Evolutionary conservation across 2,329 filamentous ascomycete species (phyloP), one percentile per base, ranked within the genome.

Genomic region (Microdochium paspali): DNA sequence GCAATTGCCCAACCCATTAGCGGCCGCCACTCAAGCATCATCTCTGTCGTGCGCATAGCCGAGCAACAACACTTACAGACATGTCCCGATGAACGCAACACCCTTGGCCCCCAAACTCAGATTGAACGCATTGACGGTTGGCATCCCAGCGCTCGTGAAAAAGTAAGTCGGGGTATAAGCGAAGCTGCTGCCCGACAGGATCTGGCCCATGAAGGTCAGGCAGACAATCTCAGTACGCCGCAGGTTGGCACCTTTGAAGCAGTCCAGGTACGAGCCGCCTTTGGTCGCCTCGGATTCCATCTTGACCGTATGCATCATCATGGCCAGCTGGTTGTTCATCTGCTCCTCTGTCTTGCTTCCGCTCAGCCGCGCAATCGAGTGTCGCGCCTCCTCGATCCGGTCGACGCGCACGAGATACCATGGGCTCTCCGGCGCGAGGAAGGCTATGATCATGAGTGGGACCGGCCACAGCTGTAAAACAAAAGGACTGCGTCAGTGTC

Each of bases 351-450:
- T 61, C 49, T 53, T 60, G 50, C 45, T 44, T 6, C 58, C 58
- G 20, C 60, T 60, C 1, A 71, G 59, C n/a, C 66, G 58, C 40
- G 53, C 49, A 4, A 71, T 51, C 2, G 66, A 56, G 24, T 54
- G 53, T 32, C 61, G 58, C 6, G 70, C 70, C 15, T 64, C 57
- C 2, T 64, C 59, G 6, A 62, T 52, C 5, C 62, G 62, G 5
- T 66, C 66, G 2, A 61, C 55, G 4, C 70, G 65, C 24, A 73
- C 65, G 3, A 69, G 62, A 61, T 65, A 71, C 68, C 71, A 74
- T 0, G 71, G 71, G 26, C 66, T 70, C 52, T 74, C 71, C 1
- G 71, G 71, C 4, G 68, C 66, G n/a, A 72, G 63, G 24, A 60
- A 55, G 10, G 65, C 63, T 2, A 62, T 56, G 0, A 69, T 52